These are phyloP conservation scores for Fusarium equiseti DNA, from an alignment of 2,329 filamentous ascomycete species.

Conservation along the genomic window DNA sequence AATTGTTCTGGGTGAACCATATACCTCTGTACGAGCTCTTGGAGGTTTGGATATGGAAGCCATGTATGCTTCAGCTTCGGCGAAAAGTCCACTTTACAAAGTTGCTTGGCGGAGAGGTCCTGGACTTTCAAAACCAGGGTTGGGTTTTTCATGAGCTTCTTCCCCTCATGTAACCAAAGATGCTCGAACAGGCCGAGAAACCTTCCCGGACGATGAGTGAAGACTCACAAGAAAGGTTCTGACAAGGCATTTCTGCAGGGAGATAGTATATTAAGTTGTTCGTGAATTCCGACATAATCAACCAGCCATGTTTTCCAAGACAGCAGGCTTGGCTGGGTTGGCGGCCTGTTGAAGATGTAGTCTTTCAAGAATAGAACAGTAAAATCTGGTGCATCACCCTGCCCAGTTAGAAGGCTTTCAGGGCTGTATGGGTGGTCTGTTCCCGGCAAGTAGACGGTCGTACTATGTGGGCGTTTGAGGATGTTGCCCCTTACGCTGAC, in stretches of 20 bases:
- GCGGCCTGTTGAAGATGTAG: too few relatives aligned
- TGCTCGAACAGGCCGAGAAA: conserved; percentile 28
- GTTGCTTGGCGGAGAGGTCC: neutral
- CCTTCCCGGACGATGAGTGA: neutral
- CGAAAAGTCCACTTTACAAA: conserved; percentile 21
- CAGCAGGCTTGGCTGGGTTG: too few relatives aligned
- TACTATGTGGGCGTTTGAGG: neutral
- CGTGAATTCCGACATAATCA: neutral
- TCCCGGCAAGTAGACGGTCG: conserved; percentile 16
- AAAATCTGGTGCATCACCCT: neutral
- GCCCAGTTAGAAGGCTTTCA: neutral
- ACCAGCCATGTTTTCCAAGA: conserved; percentile 23
- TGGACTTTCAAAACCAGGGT: neutral
- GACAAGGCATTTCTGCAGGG: neutral
- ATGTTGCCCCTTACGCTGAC: neutral
- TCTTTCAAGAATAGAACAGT: neutral
- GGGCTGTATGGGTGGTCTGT: conserved; percentile 15
- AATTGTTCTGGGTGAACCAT: conserved; percentile 20
- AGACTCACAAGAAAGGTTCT: conserved; percentile 16
- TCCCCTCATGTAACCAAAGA: conserved; percentile 22
- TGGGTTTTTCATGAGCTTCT: neutral
- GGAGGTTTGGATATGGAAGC: conserved; percentile 16
- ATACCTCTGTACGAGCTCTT: neutral
- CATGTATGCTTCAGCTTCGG: conserved; percentile 4
- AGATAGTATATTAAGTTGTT: conserved; percentile 22